These are phyloP conservation scores for Tylopilus sp. DNA, from an alignment of 768 basidiomycete species.

Conservation along the genomic window DNA sequence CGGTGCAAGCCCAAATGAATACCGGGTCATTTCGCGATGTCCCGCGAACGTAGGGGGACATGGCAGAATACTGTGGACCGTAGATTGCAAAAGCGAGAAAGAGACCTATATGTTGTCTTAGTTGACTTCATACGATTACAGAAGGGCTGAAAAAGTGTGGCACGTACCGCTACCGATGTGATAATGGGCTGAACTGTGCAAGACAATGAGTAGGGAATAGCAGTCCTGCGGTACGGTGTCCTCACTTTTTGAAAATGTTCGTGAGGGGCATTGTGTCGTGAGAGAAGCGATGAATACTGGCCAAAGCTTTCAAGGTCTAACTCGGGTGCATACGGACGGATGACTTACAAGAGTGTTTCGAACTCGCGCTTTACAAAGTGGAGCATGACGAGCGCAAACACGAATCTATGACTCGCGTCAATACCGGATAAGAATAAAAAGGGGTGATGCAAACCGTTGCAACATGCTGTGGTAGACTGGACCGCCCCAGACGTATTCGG, in stretches of 20 bases:
- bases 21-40: conserved; percentile 60
- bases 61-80: conserved; percentile 69
- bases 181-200: conserved; percentile 80
- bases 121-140: background rate
- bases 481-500: conserved; percentile 64
- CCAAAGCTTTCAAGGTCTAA: conserved; percentile 1
- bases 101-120: conserved; percentile 43
- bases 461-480: conserved; percentile 70
- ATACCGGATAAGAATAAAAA: background rate
- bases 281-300: conserved; percentile 91
- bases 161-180: conserved; percentile 65
- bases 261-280: conserved; percentile 87
- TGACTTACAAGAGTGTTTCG: conserved; percentile 84
- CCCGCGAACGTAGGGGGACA: conserved; percentile 57
- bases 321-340: background rate
- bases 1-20: conserved; percentile 65
- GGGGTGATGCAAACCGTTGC: conserved; percentile 54
- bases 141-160: too few species aligned
- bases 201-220: background rate
- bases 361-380: conserved; percentile 92
- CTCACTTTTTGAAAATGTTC: conserved; percentile 90
- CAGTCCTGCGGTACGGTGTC: background rate
- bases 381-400: conserved; percentile 70
- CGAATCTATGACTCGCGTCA: conserved; percentile 43
- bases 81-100: conserved; percentile 80